Evolutionary conservation across 2,329 filamentous ascomycete species (phyloP), one percentile per base, ranked within the genome.

Genomic region (Calycina herbarum): DNA sequence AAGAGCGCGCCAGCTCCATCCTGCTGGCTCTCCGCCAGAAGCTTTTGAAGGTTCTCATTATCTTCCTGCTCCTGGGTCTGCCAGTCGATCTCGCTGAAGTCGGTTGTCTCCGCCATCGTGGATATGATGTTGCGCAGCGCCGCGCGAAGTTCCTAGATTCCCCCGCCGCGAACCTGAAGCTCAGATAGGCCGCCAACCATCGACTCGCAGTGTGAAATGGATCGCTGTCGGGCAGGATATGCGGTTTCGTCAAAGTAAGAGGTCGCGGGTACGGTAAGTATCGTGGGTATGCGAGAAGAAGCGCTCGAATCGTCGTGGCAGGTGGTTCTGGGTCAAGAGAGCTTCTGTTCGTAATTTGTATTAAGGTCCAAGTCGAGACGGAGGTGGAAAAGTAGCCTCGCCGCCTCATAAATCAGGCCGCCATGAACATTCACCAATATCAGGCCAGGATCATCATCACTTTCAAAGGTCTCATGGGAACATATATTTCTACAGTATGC

Each of bases 31-130:
- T 77, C 78, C 61, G 80, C 76, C 10, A 83, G 75, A 8, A 76
- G 78, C 35, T 81, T 76, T 33, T 85, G 82, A 62, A 79, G 77
- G 61, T 76, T 77, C 29, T 85, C 81, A 29, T 85, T 81, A 70
- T 87, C 83, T 38, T 81, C 79, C 29, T 78, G 80, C 65, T 83
- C 77, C 67, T 85, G 82, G 24, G 74, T 73, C 64, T 76, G 75
- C 77, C 78, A 80, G 68, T 79, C 78, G 24, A 78, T 77, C 33
- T 78, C 76, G 38, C 64, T 64, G 48, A 73, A 70, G 6, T 64
- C 45, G 17, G 65, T 45, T 11, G 56, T 45, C 20, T 66, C 64
- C 42, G 58, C 51, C 59, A 63, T 61, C 35, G 56, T 64, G 58
- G 61, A 56, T 61, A 56, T 58, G 35, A 57, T 58, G 31, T 54